phyloP scores from a whole-genome alignment of 805 yeast species.

The Schizosaccharomyces lindneri region DNA sequence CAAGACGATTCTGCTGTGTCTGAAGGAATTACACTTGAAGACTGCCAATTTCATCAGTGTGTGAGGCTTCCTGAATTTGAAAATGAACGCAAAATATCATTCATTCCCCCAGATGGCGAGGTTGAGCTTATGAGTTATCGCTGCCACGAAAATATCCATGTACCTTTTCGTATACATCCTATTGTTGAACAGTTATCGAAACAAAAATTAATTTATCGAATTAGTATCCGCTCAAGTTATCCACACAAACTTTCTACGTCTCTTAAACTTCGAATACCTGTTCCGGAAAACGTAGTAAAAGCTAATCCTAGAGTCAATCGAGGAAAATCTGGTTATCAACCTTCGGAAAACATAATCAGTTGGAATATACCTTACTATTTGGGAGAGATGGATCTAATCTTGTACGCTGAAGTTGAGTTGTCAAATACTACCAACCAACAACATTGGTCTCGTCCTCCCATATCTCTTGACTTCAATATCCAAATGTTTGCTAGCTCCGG shows the following conservation, averaged over 20 bases:
- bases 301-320: slow-evolving; percentile 16
- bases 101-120: slow-evolving; percentile 71
- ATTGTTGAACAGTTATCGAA: slow-evolving; percentile 23
- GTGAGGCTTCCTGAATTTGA: slow-evolving; percentile 52
- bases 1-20: not conserved
- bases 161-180: slow-evolving; percentile 50
- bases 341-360: slow-evolving; percentile 35
- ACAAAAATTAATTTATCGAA: slow-evolving; percentile 25
- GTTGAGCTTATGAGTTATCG: slow-evolving; percentile 63
- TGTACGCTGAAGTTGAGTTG: slow-evolving; percentile 30
- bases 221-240: slow-evolving; percentile 38
- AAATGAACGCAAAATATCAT: slow-evolving; percentile 34
- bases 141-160: slow-evolving; percentile 28
- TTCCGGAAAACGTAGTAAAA: slow-evolving; percentile 35
- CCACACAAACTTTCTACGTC: slow-evolving; percentile 30
- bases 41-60: slow-evolving; percentile 63
- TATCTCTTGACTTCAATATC: slow-evolving; percentile 39
- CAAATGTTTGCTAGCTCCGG: slow-evolving; percentile 62
- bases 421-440: slow-evolving; percentile 12
- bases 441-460: slow-evolving; percentile 52
- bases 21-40: slow-evolving; percentile 28
- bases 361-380: slow-evolving; percentile 51
- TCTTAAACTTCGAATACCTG: slow-evolving; percentile 39
- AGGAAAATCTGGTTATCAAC: slow-evolving; percentile 45
- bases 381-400: slow-evolving; percentile 38